phyloP scores from a whole-genome alignment of 2,329 filamentous ascomycete species.

The Fusarium pininemorale region DNA sequence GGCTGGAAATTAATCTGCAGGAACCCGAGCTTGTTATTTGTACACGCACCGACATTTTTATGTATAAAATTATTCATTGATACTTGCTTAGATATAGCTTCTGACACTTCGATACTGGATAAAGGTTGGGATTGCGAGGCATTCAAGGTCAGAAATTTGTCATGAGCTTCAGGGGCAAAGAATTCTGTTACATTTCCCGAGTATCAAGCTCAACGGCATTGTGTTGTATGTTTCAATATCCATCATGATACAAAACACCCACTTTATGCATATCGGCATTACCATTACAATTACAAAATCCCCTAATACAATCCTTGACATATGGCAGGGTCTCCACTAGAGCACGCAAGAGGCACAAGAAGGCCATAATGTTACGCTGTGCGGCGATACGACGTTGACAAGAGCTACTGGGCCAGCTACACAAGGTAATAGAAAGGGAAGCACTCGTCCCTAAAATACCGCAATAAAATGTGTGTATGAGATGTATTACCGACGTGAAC shows the following conservation, averaged over 20 bases:
- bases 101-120: neutral
- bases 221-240: slow-evolving; percentile 5
- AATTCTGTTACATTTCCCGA: neutral
- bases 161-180: neutral
- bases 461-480: neutral
- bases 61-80: neutral
- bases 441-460: neutral
- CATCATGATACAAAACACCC: neutral
- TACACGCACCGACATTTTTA: slow-evolving; percentile 8
- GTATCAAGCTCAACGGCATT: neutral
- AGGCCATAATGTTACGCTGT: slow-evolving; percentile 33
- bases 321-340: slow-evolving; percentile 13
- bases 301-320: neutral
- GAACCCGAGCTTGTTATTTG: slow-evolving; percentile 21
- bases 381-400: slow-evolving; percentile 21
- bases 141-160: neutral
- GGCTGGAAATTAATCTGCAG: slow-evolving; percentile 41
- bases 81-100: neutral
- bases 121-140: neutral
- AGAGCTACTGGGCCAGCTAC: neutral
- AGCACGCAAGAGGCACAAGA: slow-evolving; percentile 29
- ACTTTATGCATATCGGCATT: slow-evolving; percentile 10
- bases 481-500: neutral
- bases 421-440: neutral
- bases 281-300: neutral